These are phyloP conservation scores for Trypanosoma brucei DNA, from an alignment of 208 protist species.

Conservation along the genomic window DNA sequence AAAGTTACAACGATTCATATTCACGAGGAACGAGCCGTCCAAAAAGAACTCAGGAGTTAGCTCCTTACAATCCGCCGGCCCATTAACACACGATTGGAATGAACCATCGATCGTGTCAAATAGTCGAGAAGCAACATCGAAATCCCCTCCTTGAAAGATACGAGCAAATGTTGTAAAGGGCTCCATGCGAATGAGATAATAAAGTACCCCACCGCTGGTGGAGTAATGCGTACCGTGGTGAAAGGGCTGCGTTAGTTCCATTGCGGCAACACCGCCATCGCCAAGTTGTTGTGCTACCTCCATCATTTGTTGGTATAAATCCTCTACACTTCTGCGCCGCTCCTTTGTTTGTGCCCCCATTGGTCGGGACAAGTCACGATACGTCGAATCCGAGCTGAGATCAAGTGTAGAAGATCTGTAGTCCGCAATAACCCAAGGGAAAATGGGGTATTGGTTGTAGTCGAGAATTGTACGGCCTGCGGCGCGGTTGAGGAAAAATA, in stretches of 20 bases:
- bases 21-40: slow-evolving; percentile 89
- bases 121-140: slow-evolving; percentile 92
- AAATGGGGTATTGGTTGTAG: slow-evolving; percentile 94
- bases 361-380: slow-evolving; percentile 93
- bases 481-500: slow-evolving; percentile 88
- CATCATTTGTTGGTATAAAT: slow-evolving; percentile 68
- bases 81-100: slow-evolving; percentile 69
- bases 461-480: slow-evolving; percentile 89
- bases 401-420: slow-evolving; percentile 77
- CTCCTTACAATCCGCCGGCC: slow-evolving; percentile 92
- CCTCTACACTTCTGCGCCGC: slow-evolving; percentile 62
- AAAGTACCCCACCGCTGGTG: slow-evolving; percentile 92
- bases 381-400: slow-evolving; percentile 63
- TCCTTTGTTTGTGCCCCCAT: slow-evolving; percentile 92
- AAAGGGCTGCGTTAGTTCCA: slow-evolving; percentile 71
- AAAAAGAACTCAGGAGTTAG: slow-evolving; percentile 96
- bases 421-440: slow-evolving; percentile 93
- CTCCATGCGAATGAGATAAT: slow-evolving; percentile 96
- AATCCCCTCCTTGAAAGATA: slow-evolving; percentile 85
- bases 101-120: slow-evolving; percentile 91
- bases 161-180: slow-evolving; percentile 93
- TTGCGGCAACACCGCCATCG: slow-evolving; percentile 15
- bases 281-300: slow-evolving; percentile 14
- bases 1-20: slow-evolving; percentile 82
- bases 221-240: slow-evolving; percentile 99